Evolutionary conservation across 805 yeast genomes (phyloP), one percentile per base, ranked within the genome.

Genomic region (Wickerhamiella siamensis): DNA sequence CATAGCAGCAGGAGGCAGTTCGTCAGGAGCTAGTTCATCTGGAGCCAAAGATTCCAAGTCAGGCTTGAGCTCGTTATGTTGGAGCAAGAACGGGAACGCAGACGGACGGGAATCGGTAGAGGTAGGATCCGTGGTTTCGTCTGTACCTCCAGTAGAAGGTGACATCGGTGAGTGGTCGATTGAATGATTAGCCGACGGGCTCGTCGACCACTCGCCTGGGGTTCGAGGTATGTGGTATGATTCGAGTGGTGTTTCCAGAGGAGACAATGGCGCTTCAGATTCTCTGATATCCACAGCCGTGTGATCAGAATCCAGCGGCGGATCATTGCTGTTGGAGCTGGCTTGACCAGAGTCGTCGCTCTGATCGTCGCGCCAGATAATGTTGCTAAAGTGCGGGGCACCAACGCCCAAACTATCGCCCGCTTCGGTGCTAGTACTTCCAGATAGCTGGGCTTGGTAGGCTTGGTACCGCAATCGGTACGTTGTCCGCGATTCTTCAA

Each of bases 381-480:
- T 44, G 35, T 51, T 51, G 38, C 52, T 48, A 46, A 48, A 48
- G 19, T 45, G 47, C 2, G 54, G 50, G 26, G 16, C 14, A 4
- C n/a, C 19, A 14, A 15, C 18, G 21, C 14, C 36, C 22, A n/a
- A 8, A 16, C 17, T 14, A 16, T 12, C 33, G 10, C n/a, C 15
- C 27, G 33, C 19, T 5, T 24, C 31, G 19, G 40, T 15, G 15
- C 26, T 18, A 5, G 33, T 19, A 10, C 20, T 15, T 3, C 33
- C 5, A 5, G 33, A n/a, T 19, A 33, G 37, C 14, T 37, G 36
- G 21, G 50, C 46, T 1, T 33, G 42, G 12, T 47, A 49, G 41
- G 44, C 47, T 17, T 43, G 45, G 40, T 43, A 54, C 26, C 57
- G 44, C 29, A 36, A 27, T 15, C 42, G 48, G 40, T 54, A 54